Percentiles rank a stretch among this genome's conserved stretches.
Conservation (phyloP, 495 filamentous ascomycete genomes). For the Endocarpon pusillum region DNA sequence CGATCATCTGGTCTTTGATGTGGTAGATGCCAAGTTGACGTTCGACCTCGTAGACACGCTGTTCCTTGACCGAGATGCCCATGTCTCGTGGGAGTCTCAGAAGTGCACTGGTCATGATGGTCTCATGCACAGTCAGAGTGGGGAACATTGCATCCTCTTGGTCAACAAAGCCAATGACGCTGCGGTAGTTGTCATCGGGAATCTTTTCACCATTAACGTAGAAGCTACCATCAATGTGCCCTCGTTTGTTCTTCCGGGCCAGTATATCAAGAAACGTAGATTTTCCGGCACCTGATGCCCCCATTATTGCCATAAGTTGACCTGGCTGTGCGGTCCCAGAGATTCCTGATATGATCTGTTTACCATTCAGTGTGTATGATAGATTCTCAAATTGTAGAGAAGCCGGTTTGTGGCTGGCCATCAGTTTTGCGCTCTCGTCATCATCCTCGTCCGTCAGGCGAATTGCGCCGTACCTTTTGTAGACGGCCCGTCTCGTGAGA, state of each 20-base stretch:
- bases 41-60: conserved; percentile 81
- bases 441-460: conserved; percentile 73
- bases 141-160: conserved; percentile 97
- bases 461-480: conserved; percentile 54
- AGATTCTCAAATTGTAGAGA: conserved; percentile 80
- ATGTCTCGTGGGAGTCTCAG: conserved; percentile 83
- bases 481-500: conserved; percentile 49
- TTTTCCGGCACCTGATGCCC: conserved; percentile 91
- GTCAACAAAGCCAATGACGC: conserved; percentile 89
- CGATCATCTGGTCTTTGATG: conserved; percentile 86
- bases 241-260: conserved; percentile 93
- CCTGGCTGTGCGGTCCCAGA: conserved; percentile 75
- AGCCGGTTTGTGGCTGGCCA: conserved; percentile 81
- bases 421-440: conserved; percentile 69
- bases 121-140: conserved; percentile 94
- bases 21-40: conserved; percentile 83
- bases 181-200: conserved; percentile 68
- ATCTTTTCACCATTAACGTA: conserved; percentile 90
- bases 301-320: conserved; percentile 94
- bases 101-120: conserved; percentile 84
- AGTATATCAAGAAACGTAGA: conserved; percentile 95
- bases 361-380: conserved; percentile 71
- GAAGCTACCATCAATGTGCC: conserved; percentile 61
- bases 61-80: conserved; percentile 69
- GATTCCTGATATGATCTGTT: conserved; percentile 65